Evolutionary conservation across 192 early-diverging fungal genomes (phyloP), one percentile per base, ranked within the genome.

Genomic region (Coemansia asiatica): DNA sequence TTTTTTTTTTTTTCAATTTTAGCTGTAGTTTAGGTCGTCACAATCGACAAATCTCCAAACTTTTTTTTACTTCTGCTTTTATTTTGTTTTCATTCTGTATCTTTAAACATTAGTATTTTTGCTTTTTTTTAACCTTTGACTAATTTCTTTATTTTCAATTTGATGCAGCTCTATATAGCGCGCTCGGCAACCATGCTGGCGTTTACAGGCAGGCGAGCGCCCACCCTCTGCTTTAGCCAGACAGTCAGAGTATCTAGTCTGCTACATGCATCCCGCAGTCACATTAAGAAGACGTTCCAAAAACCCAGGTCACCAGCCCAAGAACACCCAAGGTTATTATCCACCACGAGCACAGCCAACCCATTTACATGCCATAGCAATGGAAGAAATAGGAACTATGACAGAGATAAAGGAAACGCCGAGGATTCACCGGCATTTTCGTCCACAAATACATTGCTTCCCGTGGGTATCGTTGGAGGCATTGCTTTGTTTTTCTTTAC

Each of bases 391-490:
- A n/a, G n/a, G n/a, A n/a, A n/a, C n/a, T n/a, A n/a, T n/a, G n/a
- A n/a, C 35, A 36, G 35, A 10, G 35, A 1, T 12, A 36, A 36
- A 6, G 13, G 13, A 0, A 36, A 12, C 13, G 35, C 8, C 1
- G 35, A 36, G 6, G 13, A 1, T 36, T 36, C n/a, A n/a, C n/a
- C n/a, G n/a, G n/a, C 35, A 12, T 36, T 36, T 36, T 10, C 16
- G 16, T 44, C 40, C 40, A 18, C 13, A 16, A 44, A 44, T 12
- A 51, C 1, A 1, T 2, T 72, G 63, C 25, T 56, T 21, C 66
- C 64, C 25, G 15, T 69, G 56, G 67, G 67, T 12, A 35, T 78
- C 4, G 62, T 73, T 8, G 61, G 76, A 44, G 70, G 76, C 7
- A 48, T 69, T 9, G 76, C 62, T 0, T 33, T 48, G n/a, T 59